Conservation (phyloP, 768 basidiomycete genomes). For the Calocybe gangraenosa region DNA sequence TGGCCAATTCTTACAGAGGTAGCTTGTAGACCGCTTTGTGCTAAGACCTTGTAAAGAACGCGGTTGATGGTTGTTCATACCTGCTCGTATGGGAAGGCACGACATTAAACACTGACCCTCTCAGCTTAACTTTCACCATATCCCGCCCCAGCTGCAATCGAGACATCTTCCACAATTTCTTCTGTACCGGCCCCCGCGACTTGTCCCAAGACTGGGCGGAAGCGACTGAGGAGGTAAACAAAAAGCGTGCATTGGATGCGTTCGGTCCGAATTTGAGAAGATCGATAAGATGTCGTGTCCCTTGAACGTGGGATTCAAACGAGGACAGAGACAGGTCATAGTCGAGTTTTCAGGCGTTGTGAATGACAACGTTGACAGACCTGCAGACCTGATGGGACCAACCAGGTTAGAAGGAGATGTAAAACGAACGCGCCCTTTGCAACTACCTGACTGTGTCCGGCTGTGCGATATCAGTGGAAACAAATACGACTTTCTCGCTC, state of each 20-base stretch:
- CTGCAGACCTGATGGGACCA: slow-evolving; percentile 22
- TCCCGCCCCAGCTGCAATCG: slow-evolving; percentile 31
- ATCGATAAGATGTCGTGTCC: slow-evolving; percentile 42
- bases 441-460: slow-evolving; percentile 18
- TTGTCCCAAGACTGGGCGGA: slow-evolving; percentile 26
- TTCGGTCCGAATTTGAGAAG: slow-evolving; percentile 26
- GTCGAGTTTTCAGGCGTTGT: slow-evolving; percentile 37
- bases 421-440: too few relatives aligned
- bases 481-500: slow-evolving; percentile 27
- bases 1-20: slow-evolving; percentile 31
- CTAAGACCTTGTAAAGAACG: slow-evolving; percentile 23
- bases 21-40: slow-evolving; percentile 22
- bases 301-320: slow-evolving; percentile 44
- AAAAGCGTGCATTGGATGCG: slow-evolving; percentile 22
- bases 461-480: slow-evolving; percentile 28
- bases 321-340: slow-evolving; percentile 45
- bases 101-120: slow-evolving; percentile 20
- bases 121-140: slow-evolving; percentile 45
- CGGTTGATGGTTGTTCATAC: too few relatives aligned
- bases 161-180: slow-evolving; percentile 25
- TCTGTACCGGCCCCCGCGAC: slow-evolving; percentile 27
- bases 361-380: slow-evolving; percentile 31
- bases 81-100: too few relatives aligned
- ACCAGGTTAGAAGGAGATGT: neutral
- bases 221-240: slow-evolving; percentile 37